Evolutionary conservation across 495 filamentous ascomycete genomes (phyloP).

Genomic region (Hapsidospora chrysogenum): DNA sequence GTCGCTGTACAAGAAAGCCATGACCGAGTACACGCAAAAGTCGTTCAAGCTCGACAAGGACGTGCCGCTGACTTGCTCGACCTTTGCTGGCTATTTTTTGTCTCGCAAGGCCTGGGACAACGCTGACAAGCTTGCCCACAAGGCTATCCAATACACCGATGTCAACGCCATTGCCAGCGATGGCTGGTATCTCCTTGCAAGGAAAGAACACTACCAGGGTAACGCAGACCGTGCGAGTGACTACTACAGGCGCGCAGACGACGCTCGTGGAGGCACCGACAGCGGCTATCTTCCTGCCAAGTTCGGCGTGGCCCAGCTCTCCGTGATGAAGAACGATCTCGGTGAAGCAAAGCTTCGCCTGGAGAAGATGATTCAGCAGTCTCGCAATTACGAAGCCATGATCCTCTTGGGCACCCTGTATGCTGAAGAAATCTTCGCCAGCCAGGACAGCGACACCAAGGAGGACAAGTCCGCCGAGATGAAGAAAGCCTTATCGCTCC

Average conservation of each 20-base stretch:
- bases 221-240: constrained; percentile 55
- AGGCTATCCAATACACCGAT: constrained; percentile 87
- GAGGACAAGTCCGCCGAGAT: constrained; percentile 73
- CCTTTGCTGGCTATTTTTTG: constrained; percentile 80
- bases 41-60: constrained; percentile 93
- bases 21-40: constrained; percentile 83
- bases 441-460: constrained; percentile 50
- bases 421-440: constrained; percentile 83
- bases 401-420: constrained; percentile 75
- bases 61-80: constrained; percentile 74
- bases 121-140: constrained; percentile 74
- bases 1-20: constrained; percentile 73
- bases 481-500: constrained; percentile 64
- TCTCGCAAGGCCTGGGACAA: constrained; percentile 55
- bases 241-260: constrained; percentile 75
- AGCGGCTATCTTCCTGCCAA: constrained; percentile 83
- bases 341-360: constrained; percentile 85
- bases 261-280: constrained; percentile 73
- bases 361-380: constrained; percentile 78
- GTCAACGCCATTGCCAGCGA: constrained; percentile 91
- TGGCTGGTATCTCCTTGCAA: constrained; percentile 84
- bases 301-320: constrained; percentile 79
- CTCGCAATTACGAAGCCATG: constrained; percentile 82
- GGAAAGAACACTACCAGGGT: constrained; percentile 65
- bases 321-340: constrained; percentile 64